These are phyloP conservation scores for Obelidium mucronatum DNA, from an alignment of 192 early-diverging fungal species.

Conservation along the genomic window DNA sequence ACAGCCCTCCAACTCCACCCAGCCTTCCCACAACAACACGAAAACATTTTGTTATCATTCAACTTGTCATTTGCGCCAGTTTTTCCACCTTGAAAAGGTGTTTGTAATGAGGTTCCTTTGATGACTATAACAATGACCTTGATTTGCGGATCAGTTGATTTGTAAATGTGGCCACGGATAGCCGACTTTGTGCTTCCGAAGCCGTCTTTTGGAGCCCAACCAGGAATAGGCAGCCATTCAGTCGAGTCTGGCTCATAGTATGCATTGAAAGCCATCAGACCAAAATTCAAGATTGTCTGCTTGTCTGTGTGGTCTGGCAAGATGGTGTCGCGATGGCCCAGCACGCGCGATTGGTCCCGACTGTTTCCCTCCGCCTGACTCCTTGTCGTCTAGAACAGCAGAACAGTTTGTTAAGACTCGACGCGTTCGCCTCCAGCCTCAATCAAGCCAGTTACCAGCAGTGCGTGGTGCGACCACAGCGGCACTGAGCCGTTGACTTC, in stretches of 20 bases:
- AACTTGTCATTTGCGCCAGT: slow-evolving; percentile 50
- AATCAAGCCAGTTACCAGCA: background rate
- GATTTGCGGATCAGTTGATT: slow-evolving; percentile 56
- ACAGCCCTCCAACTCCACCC: slow-evolving; percentile 34
- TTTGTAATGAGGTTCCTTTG: slow-evolving; percentile 73
- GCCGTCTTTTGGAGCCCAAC: slow-evolving; percentile 30
- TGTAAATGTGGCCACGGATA: slow-evolving; percentile 88
- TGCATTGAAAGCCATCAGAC: slow-evolving; percentile 84
- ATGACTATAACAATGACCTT: slow-evolving; percentile 77
- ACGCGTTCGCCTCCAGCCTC: background rate
- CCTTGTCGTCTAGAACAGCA: background rate
- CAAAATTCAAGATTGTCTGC: slow-evolving; percentile 73
- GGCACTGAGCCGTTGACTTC: background rate
- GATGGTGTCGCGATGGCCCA: slow-evolving; percentile 23
- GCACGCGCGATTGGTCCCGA: background rate
- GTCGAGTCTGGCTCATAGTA: slow-evolving; percentile 68
- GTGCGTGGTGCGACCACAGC: background rate
- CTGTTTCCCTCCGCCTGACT: background rate
- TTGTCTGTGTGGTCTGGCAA: slow-evolving; percentile 80
- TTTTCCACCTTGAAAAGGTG: slow-evolving; percentile 42
- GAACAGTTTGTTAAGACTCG: background rate
- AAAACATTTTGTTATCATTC: slow-evolving; percentile 91
- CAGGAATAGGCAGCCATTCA: slow-evolving; percentile 31
- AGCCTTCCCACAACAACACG: slow-evolving; percentile 80
- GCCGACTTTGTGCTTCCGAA: slow-evolving; percentile 54